These are phyloP conservation scores for Diaporthe sp. DNA, from an alignment of 2,329 filamentous ascomycete genomes.

Conservation along the genomic window DNA sequence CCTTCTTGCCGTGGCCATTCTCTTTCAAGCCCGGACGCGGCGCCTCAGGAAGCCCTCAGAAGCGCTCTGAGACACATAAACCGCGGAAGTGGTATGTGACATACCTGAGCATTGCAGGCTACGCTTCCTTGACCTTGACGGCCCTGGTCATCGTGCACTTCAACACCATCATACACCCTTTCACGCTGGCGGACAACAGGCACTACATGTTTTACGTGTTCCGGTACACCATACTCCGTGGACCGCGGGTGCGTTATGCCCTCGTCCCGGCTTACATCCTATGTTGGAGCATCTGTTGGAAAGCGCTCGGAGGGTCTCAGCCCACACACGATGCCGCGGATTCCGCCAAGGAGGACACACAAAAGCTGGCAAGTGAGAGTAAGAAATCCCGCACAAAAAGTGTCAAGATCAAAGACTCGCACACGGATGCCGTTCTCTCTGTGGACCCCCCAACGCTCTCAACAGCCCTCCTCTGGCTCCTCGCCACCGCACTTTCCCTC, in stretches of 20 bases:
- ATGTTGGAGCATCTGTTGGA: slow-evolving; percentile 78
- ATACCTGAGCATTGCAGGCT: slow-evolving; percentile 52
- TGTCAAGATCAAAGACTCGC: slow-evolving; percentile 44
- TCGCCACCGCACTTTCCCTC: slow-evolving; percentile 82
- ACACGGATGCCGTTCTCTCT: background rate
- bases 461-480: slow-evolving; percentile 70
- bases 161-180: slow-evolving; percentile 96
- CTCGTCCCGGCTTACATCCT: slow-evolving; percentile 79
- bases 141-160: slow-evolving; percentile 69
- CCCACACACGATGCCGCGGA: slow-evolving; percentile 19
- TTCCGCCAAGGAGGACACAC: background rate
- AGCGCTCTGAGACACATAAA: background rate
- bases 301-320: slow-evolving; percentile 67
- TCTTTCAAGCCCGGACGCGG: slow-evolving; percentile 32
- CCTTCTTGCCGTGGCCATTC: slow-evolving; percentile 59
- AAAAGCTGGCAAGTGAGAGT: background rate
- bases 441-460: slow-evolving; percentile 59
- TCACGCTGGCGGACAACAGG: slow-evolving; percentile 94
- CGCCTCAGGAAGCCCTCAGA: background rate
- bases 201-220: slow-evolving; percentile 99
- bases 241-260: slow-evolving; percentile 74
- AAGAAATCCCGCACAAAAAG: background rate
- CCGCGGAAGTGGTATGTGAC: slow-evolving; percentile 45
- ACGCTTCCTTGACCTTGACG: slow-evolving; percentile 30
- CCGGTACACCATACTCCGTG: slow-evolving; percentile 80